Base-by-base conservation (phyloP, 2,329 filamentous ascomycete genomes). In the Lasiodiplodia sp. region DNA sequence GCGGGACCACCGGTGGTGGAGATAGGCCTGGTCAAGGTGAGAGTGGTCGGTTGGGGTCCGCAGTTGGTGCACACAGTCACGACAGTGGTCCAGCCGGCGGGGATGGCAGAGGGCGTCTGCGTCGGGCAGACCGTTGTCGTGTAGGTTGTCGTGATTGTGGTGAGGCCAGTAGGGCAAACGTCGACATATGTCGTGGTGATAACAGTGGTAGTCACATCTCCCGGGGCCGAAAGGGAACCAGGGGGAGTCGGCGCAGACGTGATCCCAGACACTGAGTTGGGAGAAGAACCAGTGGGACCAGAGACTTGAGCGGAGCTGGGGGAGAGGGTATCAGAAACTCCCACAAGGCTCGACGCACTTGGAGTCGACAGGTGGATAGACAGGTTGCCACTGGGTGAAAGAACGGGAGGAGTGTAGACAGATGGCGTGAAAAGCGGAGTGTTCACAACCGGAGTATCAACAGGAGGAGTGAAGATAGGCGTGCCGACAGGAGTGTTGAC, bases 111-210 rank as follows among this genome's bases (percentile, higher is more conserved):
- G 38, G 62, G 60, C 40, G 68, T 63, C 25, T 52, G 53, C 14
- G 68, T 60, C 4, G 69, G 69, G 16, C 72, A 71, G 63, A 72
- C 69, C n/a, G 72, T 73, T 7, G 72, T 72, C 11, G 73, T 75
- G 21, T 74, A 71, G 14, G 74, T 76, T 47, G 73, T 75, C 7
- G 72, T 73, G 57, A 73, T 72, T 16, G 77, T 78, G 18, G 74
- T 77, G 70, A 76, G 75, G n/a, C 77, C 76, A 11, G 76, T 77
- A 18, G 73, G 69, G 75, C 77, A 78, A 58, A 78, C 69, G 55
- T 79, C 76, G 31, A 77, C 69, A 66, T 78, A 77, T 12, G 74
- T 72, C 4, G 75, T 75, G 16, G 73, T 73, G 65, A 75, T 75
- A 1, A 72, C 71, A 6, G 71, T 74, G 18, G 58, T 63, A 12